These are phyloP conservation scores for Mariannaea elegans DNA, from an alignment of 2,329 filamentous ascomycete genomes.

Conservation along the genomic window DNA sequence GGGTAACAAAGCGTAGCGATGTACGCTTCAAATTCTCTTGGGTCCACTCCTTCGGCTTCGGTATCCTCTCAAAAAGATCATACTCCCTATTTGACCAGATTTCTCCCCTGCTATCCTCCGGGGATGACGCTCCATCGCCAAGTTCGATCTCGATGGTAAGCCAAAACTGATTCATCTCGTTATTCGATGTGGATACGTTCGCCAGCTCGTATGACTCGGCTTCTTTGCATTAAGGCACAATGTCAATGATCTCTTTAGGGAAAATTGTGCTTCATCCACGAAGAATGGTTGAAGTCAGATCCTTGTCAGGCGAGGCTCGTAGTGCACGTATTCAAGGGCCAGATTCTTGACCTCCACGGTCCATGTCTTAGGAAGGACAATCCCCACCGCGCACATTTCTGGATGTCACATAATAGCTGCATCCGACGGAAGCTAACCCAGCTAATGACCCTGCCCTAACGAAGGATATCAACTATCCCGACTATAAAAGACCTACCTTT, in stretches of 20 bases:
- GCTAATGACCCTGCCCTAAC: no score
- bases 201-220: conserved; percentile 49
- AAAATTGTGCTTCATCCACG: conserved; percentile 44
- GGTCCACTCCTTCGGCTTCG: conserved; percentile 53
- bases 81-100: conserved; percentile 49
- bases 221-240: conserved; percentile 42
- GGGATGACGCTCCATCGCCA: conserved; percentile 36
- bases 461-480: no score
- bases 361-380: conserved; percentile 47
- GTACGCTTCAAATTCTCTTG: conserved; percentile 51
- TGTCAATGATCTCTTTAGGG: conserved; percentile 46
- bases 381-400: conserved; percentile 48
- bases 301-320: conserved; percentile 46
- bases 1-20: conserved; percentile 52
- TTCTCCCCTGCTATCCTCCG: conserved; percentile 32
- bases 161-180: conserved; percentile 48
- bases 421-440: no score
- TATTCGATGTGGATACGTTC: conserved; percentile 46
- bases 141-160: conserved; percentile 43
- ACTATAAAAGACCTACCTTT: no score
- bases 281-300: conserved; percentile 44
- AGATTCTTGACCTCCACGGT: conserved; percentile 46
- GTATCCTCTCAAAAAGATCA: conserved; percentile 45
- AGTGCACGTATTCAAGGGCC: conserved; percentile 48
- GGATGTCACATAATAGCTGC: no score